Evolutionary conservation across 2,329 filamentous ascomycete genomes (phyloP).

Genomic region (Fusarium sp.): DNA sequence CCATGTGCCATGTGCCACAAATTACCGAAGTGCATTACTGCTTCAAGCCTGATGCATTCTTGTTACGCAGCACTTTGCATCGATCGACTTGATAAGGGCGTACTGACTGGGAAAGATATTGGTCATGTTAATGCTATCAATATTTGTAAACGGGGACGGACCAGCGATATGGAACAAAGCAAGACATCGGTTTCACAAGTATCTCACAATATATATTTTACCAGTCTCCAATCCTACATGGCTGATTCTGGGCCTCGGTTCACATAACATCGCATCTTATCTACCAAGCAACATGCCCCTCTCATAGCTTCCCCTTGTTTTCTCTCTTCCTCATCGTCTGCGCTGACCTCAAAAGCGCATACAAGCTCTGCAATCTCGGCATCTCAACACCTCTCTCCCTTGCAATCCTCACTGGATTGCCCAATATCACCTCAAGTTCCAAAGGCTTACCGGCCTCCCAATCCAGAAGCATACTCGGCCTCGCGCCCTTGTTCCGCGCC

Average conservation of each 20-base stretch:
- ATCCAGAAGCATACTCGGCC: conserved; percentile 77
- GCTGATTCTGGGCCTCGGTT: not conserved
- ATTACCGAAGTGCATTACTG: not conserved
- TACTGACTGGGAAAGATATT: not conserved
- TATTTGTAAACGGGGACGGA: not conserved
- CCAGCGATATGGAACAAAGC: not conserved
- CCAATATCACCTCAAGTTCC: conserved; percentile 80
- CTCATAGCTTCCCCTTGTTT: conserved; percentile 45
- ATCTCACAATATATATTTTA: no score
- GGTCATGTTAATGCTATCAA: not conserved
- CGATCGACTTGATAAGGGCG: not conserved
- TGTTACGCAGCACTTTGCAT: not conserved
- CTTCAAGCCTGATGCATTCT: not conserved
- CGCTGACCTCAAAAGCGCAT: conserved; percentile 74
- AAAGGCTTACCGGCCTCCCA: conserved; percentile 75
- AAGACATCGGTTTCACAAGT: no score
- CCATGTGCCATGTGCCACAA: not conserved
- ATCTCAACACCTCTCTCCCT: conserved; percentile 72
- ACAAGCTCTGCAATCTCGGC: conserved; percentile 75
- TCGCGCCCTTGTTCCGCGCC: conserved; percentile 72
- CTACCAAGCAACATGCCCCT: not conserved
- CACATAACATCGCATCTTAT: not conserved
- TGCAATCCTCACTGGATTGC: conserved; percentile 77
- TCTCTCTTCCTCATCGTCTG: conserved; percentile 65
- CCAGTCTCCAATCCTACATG: not conserved